Percentiles rank a stretch among this genome's conserved stretches.
These are phyloP conservation scores for Cenchrus purpureus DNA, from an alignment of 176 grass and related monocot species.

Conservation along the genomic window DNA sequence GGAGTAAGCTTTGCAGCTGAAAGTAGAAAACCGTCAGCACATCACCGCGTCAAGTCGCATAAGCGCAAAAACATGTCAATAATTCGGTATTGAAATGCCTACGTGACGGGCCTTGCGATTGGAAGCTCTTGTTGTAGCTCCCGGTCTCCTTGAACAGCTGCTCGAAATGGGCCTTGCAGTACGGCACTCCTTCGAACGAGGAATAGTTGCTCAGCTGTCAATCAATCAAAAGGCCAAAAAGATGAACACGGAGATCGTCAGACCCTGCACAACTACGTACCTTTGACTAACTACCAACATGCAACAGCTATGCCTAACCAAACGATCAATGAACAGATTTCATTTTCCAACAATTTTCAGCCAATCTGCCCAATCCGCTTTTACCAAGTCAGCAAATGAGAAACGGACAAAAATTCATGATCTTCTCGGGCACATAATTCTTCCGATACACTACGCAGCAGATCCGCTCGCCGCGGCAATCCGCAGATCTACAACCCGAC, in stretches of 20 bases:
- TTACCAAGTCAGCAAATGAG: conserved; percentile 1
- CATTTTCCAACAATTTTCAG: neutral
- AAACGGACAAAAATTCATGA: neutral
- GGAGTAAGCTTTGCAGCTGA: conserved; percentile 68
- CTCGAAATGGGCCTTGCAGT: conserved; percentile 97
- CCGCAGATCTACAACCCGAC: conserved; percentile 32
- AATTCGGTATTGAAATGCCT: neutral
- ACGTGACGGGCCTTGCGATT: conserved; percentile 54
- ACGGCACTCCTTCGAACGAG: conserved; percentile 82
- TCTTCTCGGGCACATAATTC: neutral
- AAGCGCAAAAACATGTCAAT: neutral
- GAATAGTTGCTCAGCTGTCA: conserved; percentile 78
- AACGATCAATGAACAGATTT: neutral
- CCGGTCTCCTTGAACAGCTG: conserved; percentile 89
- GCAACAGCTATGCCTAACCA: neutral
- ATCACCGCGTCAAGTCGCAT: neutral
- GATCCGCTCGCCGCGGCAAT: conserved; percentile 30
- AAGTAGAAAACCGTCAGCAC: conserved; percentile 22
- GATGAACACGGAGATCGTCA: neutral
- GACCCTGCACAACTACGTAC: neutral
- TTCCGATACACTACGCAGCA: neutral
- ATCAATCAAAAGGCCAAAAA: conserved; percentile 9
- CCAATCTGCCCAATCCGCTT: conserved; percentile 5
- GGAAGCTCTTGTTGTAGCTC: conserved; percentile 91
- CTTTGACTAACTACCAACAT: neutral